Base-by-base conservation (phyloP, 2,329 filamentous ascomycete genomes). In the Fusarium ambrosium region DNA sequence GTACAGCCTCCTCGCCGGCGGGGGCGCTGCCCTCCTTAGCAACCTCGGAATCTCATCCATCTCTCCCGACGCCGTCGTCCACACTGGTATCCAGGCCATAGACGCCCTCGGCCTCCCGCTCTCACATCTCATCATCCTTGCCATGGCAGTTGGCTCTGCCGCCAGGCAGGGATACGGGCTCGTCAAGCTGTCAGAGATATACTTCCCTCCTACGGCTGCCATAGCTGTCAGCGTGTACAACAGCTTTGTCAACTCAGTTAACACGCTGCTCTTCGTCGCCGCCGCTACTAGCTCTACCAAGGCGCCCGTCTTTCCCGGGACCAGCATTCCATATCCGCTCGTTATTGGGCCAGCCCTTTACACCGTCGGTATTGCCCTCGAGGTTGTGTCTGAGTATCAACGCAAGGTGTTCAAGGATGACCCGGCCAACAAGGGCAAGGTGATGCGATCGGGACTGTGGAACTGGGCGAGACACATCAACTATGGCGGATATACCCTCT, bases 141-240 rank as follows among this genome's bases (percentile, higher is more conserved):
- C 80, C 63, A 90, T 92, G 87, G 83, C 87, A 24, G 81, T 85
- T 48, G 90, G 87, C 64, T 85, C 84, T 43, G 83, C 85, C 27
- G 67, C 87, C 32, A 92, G 92, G 82, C 90, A 92, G 69, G 86
- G 88, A 75, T 87, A 87, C 80, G 90, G 88, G 87, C 81, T 87
- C 16, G 77, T 84, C 2, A 75, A 74, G 29, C 79, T 89, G 3
- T 86, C 84, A 20, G 81, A 85, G 56, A 89, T 91, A 73, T 84
- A 87, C 14, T 87, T 92, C 81, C 82, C 82, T 1, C 81, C 85
- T 0, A 24, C 55, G 1, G 79, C 81, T 3, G 89, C 89, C 0
- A 48, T 85, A 0, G 67, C 80, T 3, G 84, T 92, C 16, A 81
- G 82, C 16, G 61, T 79, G 3, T 90, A 88, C 84, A 92, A 92